Evolutionary conservation across 176 grass and related monocot species (phyloP), one percentile per base, ranked within the genome.

Genomic region (Ampelocalamus luodianensis): DNA sequence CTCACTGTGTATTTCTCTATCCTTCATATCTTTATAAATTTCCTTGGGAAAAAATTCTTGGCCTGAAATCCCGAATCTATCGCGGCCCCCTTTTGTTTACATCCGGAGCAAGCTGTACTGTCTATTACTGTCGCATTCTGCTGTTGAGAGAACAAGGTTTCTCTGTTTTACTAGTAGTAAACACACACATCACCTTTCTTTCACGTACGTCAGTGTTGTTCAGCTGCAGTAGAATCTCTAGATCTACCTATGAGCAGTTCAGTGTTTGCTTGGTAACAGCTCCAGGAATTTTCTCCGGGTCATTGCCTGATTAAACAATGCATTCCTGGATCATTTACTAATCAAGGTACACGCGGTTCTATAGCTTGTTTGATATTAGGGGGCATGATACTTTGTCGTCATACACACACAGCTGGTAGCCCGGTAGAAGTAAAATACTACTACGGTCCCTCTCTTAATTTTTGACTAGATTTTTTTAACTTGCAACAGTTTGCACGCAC

Each of bases 301-400:
- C 55, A 48, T 5, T 72, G 44, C 10, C 59, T 26, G 59, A 58
- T 58, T 58, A 58, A 58, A 58, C 55, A 58, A 58, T 23, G 20
- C 55, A 40, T 40, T 15, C 48, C 48, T 14, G 42, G 63, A 83
- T n/a, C 81, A 8, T 62, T 37, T 70, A 11, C 71, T 67, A 22
- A 67, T 24, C 82, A 62, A 76, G 61, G 82, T 13, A 27, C 81
- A 53, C 45, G 60, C 32, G 66, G 45, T 55, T 22, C 46, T 39
- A 8, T 62, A 29, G 32, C 40, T 27, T 85, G 82, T 77, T 85
- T 85, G 82, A 85, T 77, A 46, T 85, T 5, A 67, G 71, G 71
- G 59, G 77, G 82, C 82, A 77, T 66, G 71, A 2, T 51, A 54
- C 60, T 23, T 22, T 38, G 71, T 32, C 5, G 12, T 63, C 23